These are phyloP conservation scores for Neofusicoccum umdonicola DNA, from an alignment of 2,329 filamentous ascomycete genomes.

Conservation along the genomic window DNA sequence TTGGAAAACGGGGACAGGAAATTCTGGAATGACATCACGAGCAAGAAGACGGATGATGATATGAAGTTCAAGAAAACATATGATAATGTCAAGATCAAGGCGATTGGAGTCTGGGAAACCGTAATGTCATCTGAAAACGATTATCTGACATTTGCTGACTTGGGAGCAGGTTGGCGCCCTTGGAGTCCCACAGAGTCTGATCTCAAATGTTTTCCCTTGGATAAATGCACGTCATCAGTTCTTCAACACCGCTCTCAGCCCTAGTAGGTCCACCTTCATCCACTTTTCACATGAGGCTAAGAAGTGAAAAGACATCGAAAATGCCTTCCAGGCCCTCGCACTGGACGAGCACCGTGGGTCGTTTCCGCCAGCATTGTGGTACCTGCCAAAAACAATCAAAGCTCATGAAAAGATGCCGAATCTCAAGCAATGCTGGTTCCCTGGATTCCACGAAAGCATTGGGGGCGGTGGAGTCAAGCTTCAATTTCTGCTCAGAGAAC, in stretches of 20 bases:
- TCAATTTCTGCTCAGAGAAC: no score
- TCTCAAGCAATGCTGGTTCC: conserved; percentile 57
- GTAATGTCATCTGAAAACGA: conserved; percentile 27
- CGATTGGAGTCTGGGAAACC: conserved; percentile 51
- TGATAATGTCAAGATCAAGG: conserved; percentile 35
- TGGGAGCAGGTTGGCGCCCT: conserved; percentile 24
- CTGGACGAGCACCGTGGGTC: conserved; percentile 53
- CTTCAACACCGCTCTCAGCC: conserved; percentile 7
- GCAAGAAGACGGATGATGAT: background rate
- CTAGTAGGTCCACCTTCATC: background rate
- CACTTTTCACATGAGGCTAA: background rate
- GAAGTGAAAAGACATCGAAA: conserved; percentile 38
- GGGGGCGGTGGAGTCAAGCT: conserved; percentile 44
- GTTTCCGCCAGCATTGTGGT: conserved; percentile 55
- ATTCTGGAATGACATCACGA: background rate
- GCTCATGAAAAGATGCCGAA: conserved; percentile 18
- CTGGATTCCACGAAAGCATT: conserved; percentile 53
- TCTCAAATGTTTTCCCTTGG: conserved; percentile 4
- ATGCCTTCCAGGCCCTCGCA: conserved; percentile 57
- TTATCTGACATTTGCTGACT: conserved; percentile 18
- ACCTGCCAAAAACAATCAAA: conserved; percentile 28
- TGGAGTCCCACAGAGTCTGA: background rate
- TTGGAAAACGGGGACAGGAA: background rate
- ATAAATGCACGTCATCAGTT: conserved; percentile 15
- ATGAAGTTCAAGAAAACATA: background rate